Evolutionary conservation across 306 rosid genomes (phyloP), one percentile per base, ranked within the genome.

Genomic region (Rosa rugosa): DNA sequence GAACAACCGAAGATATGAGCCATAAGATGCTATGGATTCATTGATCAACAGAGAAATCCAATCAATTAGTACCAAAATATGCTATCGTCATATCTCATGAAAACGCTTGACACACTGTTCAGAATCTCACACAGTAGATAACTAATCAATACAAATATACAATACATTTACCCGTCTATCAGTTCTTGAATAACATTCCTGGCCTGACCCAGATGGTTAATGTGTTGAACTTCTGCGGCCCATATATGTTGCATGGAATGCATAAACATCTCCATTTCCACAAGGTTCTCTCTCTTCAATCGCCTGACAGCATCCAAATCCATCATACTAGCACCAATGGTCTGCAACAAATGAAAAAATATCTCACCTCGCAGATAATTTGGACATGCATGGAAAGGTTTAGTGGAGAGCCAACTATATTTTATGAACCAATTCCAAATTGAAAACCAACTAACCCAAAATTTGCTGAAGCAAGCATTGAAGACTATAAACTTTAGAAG

Each of bases 401-500:
- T 56, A n/a, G 45, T 3, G 46, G 10, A 41, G 44, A 59, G 38
- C 6, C 14, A 45, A 69, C 34, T 40, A 45, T 16, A 65, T 36
- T 40, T 79, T 34, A 9, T 5, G 42, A n/a, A 70, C 23, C 10
- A 69, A 6, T 27, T 41, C 65, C n/a, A 12, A 38, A 67, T 80
- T 36, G 17, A 17, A 57, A 60, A 77, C 20, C 46, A 82, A 86
- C 98, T 85, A 80, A 92, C 99, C 98, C 92, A 88, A 75, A 75
- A 56, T 77, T 89, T 75, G 64, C 93, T 87, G 18, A 77, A 63
- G 80, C 96, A 91, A 66, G 97, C 90, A 53, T 87, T 90, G 85
- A 84, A 82, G 71, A 88, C 75, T 42, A 91, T 82, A 71, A 59
- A 79, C 84, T 87, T 92, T 78, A 95, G 72, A 74, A 90, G 78